phyloP scores from a whole-genome alignment of 345 rosid genomes.

The Aegle marmelos region DNA sequence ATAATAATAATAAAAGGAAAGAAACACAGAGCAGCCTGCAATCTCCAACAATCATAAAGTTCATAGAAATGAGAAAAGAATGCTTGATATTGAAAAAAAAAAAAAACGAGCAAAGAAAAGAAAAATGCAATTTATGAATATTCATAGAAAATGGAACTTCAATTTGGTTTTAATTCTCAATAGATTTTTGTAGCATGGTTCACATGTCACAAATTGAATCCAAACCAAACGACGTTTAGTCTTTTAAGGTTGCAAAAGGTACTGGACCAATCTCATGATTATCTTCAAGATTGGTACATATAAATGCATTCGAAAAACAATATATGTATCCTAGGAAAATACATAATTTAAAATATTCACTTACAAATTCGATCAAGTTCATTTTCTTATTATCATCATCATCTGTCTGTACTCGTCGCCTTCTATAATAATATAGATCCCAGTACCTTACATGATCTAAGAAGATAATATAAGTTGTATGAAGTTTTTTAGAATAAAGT shows the following conservation, averaged over 20 bases:
- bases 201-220: not conserved
- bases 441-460: constrained; percentile 65
- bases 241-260: not conserved
- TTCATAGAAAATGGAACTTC: not conserved
- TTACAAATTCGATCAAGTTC: constrained; percentile 95
- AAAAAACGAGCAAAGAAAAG: not conserved
- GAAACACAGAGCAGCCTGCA: constrained; percentile 26
- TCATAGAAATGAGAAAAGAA: not conserved
- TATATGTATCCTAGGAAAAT: too few relatives aligned
- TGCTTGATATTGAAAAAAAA: not conserved
- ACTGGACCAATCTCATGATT: not conserved
- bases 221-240: not conserved
- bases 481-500: constrained; percentile 6
- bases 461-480: not conserved
- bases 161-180: not conserved
- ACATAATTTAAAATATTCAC: constrained; percentile 24
- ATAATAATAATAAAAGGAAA: not conserved
- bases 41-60: constrained; percentile 6
- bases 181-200: not conserved
- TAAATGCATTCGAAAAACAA: not conserved
- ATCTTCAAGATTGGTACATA: not conserved
- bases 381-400: constrained; percentile 47
- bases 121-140: not conserved
- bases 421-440: constrained; percentile 87
- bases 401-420: constrained; percentile 47